These are phyloP conservation scores for Kwoniella sp. DNA, from an alignment of 768 basidiomycete genomes.

Conservation along the genomic window DNA sequence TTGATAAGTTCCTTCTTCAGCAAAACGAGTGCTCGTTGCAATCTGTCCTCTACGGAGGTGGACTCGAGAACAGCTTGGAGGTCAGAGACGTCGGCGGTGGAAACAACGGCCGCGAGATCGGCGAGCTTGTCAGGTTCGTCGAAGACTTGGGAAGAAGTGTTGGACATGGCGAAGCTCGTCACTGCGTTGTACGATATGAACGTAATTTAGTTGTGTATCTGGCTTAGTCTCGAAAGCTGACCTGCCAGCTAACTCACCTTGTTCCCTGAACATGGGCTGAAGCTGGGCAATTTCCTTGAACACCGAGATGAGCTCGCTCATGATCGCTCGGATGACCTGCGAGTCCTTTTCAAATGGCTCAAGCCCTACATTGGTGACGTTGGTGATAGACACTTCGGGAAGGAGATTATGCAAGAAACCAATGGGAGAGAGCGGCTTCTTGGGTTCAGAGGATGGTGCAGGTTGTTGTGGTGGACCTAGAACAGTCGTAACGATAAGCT, in stretches of 20 bases:
- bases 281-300: slow-evolving; percentile 99
- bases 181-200: too few species aligned
- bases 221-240: too few species aligned
- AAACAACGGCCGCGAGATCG: slow-evolving; percentile 95
- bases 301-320: slow-evolving; percentile 92
- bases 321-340: slow-evolving; percentile 92
- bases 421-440: slow-evolving; percentile 38
- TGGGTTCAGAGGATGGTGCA: background rate
- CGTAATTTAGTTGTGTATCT: too few species aligned
- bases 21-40: slow-evolving; percentile 85
- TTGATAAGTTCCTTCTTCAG: slow-evolving; percentile 98
- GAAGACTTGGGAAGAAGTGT: slow-evolving; percentile 88
- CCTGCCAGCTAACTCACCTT: slow-evolving; percentile 58
- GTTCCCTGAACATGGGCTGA: slow-evolving; percentile 96
- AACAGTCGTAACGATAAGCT: background rate
- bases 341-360: slow-evolving; percentile 83
- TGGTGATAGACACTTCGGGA: slow-evolving; percentile 87
- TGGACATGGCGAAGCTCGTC: slow-evolving; percentile 91
- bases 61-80: slow-evolving; percentile 91
- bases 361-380: slow-evolving; percentile 78
- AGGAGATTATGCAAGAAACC: slow-evolving; percentile 60
- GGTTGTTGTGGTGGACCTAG: background rate
- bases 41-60: slow-evolving; percentile 78
- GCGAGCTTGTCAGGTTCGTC: slow-evolving; percentile 97
- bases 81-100: slow-evolving; percentile 86